Evolutionary conservation across 129 eudicot genomes (phyloP).

Genomic region (Flaveria sonorensis): DNA sequence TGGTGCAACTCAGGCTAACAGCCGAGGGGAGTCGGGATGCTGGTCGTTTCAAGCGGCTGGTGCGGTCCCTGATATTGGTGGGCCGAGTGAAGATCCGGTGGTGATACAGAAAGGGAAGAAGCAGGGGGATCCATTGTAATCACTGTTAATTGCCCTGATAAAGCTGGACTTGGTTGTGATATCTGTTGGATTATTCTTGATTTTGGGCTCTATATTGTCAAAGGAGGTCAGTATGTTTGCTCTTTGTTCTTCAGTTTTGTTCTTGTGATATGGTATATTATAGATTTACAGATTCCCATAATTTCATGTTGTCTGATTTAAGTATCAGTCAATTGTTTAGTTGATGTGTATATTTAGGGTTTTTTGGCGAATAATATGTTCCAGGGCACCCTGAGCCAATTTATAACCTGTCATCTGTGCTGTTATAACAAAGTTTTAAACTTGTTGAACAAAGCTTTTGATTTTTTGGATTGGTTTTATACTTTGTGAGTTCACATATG

Average conservation of each 20-base stretch:
- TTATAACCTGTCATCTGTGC: not conserved
- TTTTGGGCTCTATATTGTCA: constrained; percentile 62
- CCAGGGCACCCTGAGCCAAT: not conserved
- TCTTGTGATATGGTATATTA: not conserved
- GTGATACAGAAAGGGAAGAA: constrained; percentile 72
- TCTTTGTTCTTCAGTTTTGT: not conserved
- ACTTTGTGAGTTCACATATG: not conserved
- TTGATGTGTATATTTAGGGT: not conserved
- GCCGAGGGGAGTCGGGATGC: constrained; percentile 32
- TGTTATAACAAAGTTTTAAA: not conserved
- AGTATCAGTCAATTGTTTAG: not conserved
- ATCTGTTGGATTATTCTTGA: constrained; percentile 80
- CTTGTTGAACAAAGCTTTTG: not conserved
- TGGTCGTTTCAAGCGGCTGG: constrained; percentile 44
- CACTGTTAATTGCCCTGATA: constrained; percentile 84
- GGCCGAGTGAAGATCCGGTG: constrained; percentile 65
- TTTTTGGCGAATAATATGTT: too few species aligned
- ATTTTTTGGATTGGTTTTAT: not conserved
- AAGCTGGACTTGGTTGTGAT: constrained; percentile 74
- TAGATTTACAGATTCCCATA: not conserved
- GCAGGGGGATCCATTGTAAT: constrained; percentile 68
- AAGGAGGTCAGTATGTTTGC: constrained; percentile 52
- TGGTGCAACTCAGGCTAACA: constrained; percentile 11
- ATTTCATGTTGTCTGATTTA: not conserved
- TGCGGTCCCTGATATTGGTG: constrained; percentile 42